Evolutionary conservation across 1,139 yeast genomes (phyloP).

Genomic region (Eremothecium cymbalariae): DNA sequence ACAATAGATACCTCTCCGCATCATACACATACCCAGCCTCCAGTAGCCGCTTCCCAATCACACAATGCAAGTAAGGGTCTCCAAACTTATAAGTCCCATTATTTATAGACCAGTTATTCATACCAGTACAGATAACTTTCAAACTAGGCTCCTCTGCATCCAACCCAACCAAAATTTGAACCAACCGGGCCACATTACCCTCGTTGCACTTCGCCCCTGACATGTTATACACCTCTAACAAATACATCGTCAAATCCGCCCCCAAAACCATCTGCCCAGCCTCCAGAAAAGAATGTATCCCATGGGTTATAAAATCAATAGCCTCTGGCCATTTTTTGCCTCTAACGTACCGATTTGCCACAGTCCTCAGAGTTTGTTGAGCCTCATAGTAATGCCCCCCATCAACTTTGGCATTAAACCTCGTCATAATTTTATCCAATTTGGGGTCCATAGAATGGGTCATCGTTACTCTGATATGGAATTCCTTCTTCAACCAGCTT

Average conservation of each 20-base stretch:
- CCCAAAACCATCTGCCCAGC: conserved; percentile 74
- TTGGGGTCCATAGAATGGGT: conserved; percentile 26
- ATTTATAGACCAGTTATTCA: conserved; percentile 56
- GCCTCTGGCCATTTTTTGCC: conserved; percentile 62
- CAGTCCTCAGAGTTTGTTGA: conserved; percentile 84
- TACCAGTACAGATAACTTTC: conserved; percentile 55
- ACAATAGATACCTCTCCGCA: conserved; percentile 54
- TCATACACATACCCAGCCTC: conserved; percentile 36
- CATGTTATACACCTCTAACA: conserved; percentile 58
- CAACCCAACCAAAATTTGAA: conserved; percentile 29
- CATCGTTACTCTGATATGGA: too few relatives aligned
- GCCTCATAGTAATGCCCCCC: conserved; percentile 86
- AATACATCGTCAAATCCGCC: conserved; percentile 64
- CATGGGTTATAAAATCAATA: conserved; percentile 60
- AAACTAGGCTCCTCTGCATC: conserved; percentile 55
- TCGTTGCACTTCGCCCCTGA: conserved; percentile 41
- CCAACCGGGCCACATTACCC: conserved; percentile 35
- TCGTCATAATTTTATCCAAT: conserved; percentile 49
- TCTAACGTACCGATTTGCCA: conserved; percentile 75
- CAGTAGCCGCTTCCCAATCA: conserved; percentile 60
- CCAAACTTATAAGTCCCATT: conserved; percentile 50
- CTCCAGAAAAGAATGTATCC: conserved; percentile 57
- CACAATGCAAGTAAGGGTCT: conserved; percentile 65
- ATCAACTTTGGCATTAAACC: conserved; percentile 62
- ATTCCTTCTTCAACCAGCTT: too few relatives aligned